Base-by-base conservation (phyloP, 1,139 yeast genomes). In the Candida freyschussii region DNA sequence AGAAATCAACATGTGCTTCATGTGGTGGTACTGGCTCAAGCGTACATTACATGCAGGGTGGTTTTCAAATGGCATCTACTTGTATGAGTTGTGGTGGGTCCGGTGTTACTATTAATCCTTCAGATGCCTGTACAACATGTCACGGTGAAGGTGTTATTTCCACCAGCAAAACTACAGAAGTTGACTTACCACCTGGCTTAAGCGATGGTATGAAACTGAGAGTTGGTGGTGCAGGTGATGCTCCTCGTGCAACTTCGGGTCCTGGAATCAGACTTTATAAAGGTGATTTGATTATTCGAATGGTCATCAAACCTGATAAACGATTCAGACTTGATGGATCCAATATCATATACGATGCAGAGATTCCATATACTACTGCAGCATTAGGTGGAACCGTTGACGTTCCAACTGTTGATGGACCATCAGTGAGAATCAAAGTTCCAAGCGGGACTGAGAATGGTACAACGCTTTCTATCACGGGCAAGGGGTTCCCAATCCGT, bases 21-120 rank as follows among this genome's bases (percentile, higher is more conserved):
- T 91, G 99, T 66, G 89, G 87, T 38, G 99, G 99, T 38, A 74
- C 95, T 0, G 99, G 99, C 7, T 82, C 89, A 29, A 76, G 83
- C 16, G 83, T 89, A 15, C 96, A 89, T 52, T 67, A 76, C 36
- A 72, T 87, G 57, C 80, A 78, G 48, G 96, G 95, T 8, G 97
- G 97, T 0, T 93, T 91, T 74, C 96, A 89, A 52, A 87, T 93
- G 96, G 79, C 95, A 3, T 79, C 95, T 4, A 86, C 96, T 11
- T 91, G 99, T 69, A 71, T 72, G 33, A 65, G 79, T 2, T 91
- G 99, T 69, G 78, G 72, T 31, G 99, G 99, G 27, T 65, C 84
- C 4, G 99, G 99, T 34, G 93, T 86, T 3, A 69, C 69, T 5
- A 78, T 87, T 33, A 73, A 79, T 29, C 66, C 73, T 24, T 63